These are phyloP conservation scores for Penicillium cataractarum DNA, from an alignment of 495 filamentous ascomycete species.

Conservation along the genomic window DNA sequence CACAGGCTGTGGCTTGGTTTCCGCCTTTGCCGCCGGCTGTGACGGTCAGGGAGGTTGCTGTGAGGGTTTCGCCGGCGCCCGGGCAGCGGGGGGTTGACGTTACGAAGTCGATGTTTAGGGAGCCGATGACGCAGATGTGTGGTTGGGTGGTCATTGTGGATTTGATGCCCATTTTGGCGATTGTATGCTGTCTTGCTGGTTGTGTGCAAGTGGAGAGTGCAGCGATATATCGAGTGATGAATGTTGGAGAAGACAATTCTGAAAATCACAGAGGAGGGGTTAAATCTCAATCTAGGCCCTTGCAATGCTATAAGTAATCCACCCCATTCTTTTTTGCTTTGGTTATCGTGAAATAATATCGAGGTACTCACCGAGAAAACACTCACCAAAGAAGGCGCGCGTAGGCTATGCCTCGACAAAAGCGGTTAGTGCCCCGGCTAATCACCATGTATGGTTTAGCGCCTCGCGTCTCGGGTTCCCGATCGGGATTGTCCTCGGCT, in stretches of 20 bases:
- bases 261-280: not conserved
- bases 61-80: conserved; percentile 30
- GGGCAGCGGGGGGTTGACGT: conserved; percentile 32
- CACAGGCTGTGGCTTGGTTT: conserved; percentile 33
- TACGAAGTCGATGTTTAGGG: conserved; percentile 35
- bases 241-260: not conserved
- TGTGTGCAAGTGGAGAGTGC: not conserved
- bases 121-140: conserved; percentile 31
- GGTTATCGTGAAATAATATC: not conserved
- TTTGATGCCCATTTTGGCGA: conserved; percentile 12
- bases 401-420: conserved; percentile 10
- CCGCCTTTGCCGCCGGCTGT: conserved; percentile 35
- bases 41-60: conserved; percentile 30
- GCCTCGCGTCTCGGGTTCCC: not conserved
- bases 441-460: not conserved
- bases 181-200: not conserved
- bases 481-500: conserved; percentile 3
- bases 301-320: not conserved
- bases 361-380: not conserved
- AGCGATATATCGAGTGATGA: not conserved
- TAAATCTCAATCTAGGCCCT: not conserved
- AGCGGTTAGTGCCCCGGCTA: conserved; percentile 5
- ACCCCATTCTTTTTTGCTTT: not conserved
- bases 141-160: conserved; percentile 5
- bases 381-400: not conserved